A percentile compares a stretch with the other conserved stretches of the same genome.
phyloP scores from a whole-genome alignment of 1,284 basidiomycete species.

The Flammula alnicola region DNA sequence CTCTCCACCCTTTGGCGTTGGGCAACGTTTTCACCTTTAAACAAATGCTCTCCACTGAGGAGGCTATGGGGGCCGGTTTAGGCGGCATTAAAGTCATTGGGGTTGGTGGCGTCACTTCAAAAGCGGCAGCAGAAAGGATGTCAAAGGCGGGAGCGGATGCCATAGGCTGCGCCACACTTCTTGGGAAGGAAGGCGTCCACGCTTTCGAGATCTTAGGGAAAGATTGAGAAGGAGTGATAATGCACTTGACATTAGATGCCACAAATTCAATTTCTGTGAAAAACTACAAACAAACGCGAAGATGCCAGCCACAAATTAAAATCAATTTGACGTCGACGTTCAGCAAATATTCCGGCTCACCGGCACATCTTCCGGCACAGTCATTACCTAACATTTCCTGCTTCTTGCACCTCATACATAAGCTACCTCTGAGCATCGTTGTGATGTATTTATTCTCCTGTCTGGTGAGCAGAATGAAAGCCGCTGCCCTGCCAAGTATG shows the following conservation, averaged over 20 bases:
- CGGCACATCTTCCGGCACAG: too few species aligned
- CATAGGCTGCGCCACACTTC: constrained; percentile 75
- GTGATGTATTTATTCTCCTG: too few species aligned
- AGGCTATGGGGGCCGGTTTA: constrained; percentile 45
- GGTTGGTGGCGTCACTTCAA: constrained; percentile 75
- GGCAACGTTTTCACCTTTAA: constrained; percentile 74
- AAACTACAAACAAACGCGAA: too few species aligned
- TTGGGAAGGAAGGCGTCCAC: constrained; percentile 67
- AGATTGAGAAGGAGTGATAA: constrained; percentile 14
- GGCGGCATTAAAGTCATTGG: constrained; percentile 66
- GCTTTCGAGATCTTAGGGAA: constrained; percentile 61
- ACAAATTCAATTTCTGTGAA: not conserved
- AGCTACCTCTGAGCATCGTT: too few species aligned
- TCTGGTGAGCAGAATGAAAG: too few species aligned
- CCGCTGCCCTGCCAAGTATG: too few species aligned
- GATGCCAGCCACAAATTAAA: too few species aligned
- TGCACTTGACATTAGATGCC: not conserved
- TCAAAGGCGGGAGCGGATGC: constrained; percentile 67
- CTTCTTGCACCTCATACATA: too few species aligned
- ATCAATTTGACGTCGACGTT: too few species aligned
- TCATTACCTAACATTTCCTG: too few species aligned
- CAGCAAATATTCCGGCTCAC: too few species aligned
- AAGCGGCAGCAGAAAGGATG: constrained; percentile 67
- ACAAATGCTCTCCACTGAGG: constrained; percentile 45
- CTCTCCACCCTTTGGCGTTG: constrained; percentile 73